Base-by-base conservation (phyloP, 306 rosid species). In the Mucuna pruriens region DNA sequence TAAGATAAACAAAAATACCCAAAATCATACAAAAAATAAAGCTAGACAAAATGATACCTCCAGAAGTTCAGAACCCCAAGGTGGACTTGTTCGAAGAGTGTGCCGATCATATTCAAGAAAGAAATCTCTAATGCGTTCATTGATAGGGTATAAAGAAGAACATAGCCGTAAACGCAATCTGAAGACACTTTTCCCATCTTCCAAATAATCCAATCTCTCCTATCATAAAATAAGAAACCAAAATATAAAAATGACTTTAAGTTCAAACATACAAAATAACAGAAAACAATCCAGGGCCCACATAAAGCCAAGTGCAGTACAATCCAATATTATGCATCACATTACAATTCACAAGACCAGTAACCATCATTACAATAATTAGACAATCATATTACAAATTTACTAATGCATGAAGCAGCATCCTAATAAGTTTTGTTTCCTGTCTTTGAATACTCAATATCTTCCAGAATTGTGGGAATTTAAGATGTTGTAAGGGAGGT, bases 31-130 rank as follows among this genome's bases (percentile, higher is more conserved):
- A 5, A 51, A 75, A 82, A 68, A 16, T 17, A 54, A 74, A 81
- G 25, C 33, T 38, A 74, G 49, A 57, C 42, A 51, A 75, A 86
- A 82, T 12, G 44, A 74, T 89, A 95, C 99, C 99, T 95, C 99
- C 38, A 95, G 84, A 78, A 95, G 98, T 87, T 95, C 99, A 82
- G 99, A 93, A 86, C 99, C 99, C 99, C 99, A 95, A 39, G 99
- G 99, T 20, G 99, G 94, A 60, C 99, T 95, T 72, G 99, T 95
- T 65, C 98, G 94, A 87, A 95, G 99, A 66, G 99, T 95, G 86
- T 95, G 99, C 63, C 99, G 87, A 76, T 95, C 99, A 45, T 93
- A 95, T 85, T 95, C 99, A 81, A 93, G 98, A 80, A 95, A 95
- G 85, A 95, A 93, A 85, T 95, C 99, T 84, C 98, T 81, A 72